Evolutionary conservation across 768 basidiomycete genomes (phyloP).

Genomic region (Leucocoprinus birnbaumii): DNA sequence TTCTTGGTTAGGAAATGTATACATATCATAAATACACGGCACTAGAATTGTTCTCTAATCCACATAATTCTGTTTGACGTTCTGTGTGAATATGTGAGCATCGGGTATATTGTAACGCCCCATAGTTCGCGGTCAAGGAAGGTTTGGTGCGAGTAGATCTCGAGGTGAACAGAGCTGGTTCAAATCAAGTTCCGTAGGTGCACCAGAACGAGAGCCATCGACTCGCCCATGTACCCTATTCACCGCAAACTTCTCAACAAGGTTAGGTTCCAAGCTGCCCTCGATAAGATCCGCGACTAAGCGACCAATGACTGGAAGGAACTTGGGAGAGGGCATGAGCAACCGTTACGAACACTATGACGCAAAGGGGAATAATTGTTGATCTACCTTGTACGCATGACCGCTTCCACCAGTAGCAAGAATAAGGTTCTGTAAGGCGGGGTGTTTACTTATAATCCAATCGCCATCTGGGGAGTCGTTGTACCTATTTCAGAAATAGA

Average conservation of each 20-base stretch:
- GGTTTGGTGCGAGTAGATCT: conserved; percentile 30
- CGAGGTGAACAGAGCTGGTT: conserved; percentile 45
- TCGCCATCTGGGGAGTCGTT: conserved; percentile 83
- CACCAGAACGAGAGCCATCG: conserved; percentile 33
- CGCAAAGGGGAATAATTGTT: neutral
- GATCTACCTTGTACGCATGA: conserved; percentile 77
- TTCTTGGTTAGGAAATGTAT: neutral
- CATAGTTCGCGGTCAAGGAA: neutral
- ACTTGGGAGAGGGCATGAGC: conserved; percentile 43
- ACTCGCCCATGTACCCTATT: conserved; percentile 35
- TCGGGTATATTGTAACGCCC: no score
- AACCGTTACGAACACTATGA: neutral
- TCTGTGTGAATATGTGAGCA: neutral
- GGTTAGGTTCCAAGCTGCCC: conserved; percentile 49
- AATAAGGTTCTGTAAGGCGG: conserved; percentile 53
- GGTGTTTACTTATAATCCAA: conserved; percentile 83
- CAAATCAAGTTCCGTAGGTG: conserved; percentile 38
- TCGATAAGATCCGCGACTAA: conserved; percentile 75
- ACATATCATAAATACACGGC: neutral
- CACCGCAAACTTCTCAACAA: conserved; percentile 62
- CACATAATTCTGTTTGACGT: neutral
- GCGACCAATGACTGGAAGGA: conserved; percentile 80
- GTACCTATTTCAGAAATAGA: conserved; percentile 60
- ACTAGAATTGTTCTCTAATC: neutral
- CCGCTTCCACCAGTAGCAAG: conserved; percentile 89